Base-by-base conservation (phyloP, 169 alveolate genomes). In the Plasmodium inui region DNA sequence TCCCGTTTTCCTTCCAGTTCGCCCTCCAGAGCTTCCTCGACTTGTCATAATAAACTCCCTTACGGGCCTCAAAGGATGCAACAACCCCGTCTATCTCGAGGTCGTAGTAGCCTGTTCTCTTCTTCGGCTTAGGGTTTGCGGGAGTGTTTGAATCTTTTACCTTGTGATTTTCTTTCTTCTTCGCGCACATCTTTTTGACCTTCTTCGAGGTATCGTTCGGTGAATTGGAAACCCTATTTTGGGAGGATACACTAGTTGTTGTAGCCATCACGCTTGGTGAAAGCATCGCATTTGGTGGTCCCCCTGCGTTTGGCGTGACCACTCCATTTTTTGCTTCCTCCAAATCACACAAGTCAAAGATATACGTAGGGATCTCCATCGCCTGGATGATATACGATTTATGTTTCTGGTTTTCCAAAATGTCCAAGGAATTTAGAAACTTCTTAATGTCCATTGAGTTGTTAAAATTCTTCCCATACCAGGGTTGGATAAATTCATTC, bases 1-100 rank as follows among this genome's bases (percentile, higher is more conserved):
- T 90, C 17, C 95, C 95, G 80, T 90, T 83, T 73, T 90, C 92
- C 85, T 90, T 90, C 95, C 95, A 90, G 26, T 90, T 82, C 37
- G 95, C 95, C 82, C 95, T 82, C 95, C 95, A 90, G 14, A 90
- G 32, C 41, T 82, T 90, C 44, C 95, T 82, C 14, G 92, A 82
- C 41, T 90, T 90, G 55, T 90, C 95, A 57, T 90, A 90, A 32
- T 90, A 90, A 55, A 90, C 95, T 30, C 95, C 95, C 73, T 90
- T 86, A 41, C 93, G 28, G 7, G 93, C 93, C 70, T 86, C 93
- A 76, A 86, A 86, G 10, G 93, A 86, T 70, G 93, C 80, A 86
- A 86, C 71, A 53, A 86, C 93, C 5, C 93, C 93, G 80, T 86
- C 93, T 22, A 86, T 86, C 71, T 86, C 93, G n/a, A 86, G 85